Conservation (phyloP, 768 basidiomycete species). For the Dioszegia hungarica region DNA sequence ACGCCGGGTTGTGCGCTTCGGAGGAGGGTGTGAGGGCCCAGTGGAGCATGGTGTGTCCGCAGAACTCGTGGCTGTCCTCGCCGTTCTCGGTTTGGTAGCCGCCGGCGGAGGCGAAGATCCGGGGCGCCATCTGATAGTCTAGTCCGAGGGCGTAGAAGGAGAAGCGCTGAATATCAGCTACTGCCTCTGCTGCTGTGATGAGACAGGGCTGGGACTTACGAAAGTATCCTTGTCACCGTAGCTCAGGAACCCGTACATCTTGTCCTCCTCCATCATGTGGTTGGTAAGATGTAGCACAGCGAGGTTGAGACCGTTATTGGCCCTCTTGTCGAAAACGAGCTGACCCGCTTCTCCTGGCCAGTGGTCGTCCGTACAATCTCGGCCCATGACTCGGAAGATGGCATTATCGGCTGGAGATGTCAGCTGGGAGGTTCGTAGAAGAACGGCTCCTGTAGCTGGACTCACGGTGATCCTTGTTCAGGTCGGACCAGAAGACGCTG, state of each 20-base stretch:
- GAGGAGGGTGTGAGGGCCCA: constrained; percentile 42
- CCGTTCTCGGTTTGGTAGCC: constrained; percentile 42
- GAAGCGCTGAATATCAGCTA: constrained; percentile 35
- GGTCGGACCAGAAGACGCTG: constrained; percentile 53
- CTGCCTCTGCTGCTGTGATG: too few species aligned
- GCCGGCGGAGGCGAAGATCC: constrained; percentile 39
- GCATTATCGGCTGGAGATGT: constrained; percentile 49
- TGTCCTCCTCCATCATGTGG: constrained; percentile 46
- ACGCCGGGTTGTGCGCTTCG: constrained; percentile 18
- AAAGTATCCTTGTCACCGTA: constrained; percentile 51
- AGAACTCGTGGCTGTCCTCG: constrained; percentile 41
- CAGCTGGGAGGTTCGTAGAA: constrained; percentile 1
- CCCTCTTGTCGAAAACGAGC: constrained; percentile 51
- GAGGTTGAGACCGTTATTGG: constrained; percentile 51
- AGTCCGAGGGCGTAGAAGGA: constrained; percentile 50
- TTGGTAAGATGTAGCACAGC: constrained; percentile 50
- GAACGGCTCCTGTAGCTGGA: not conserved
- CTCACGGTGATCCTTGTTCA: constrained; percentile 51
- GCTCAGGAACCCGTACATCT: constrained; percentile 38
- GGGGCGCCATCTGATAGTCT: constrained; percentile 45
- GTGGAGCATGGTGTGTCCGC: constrained; percentile 47
- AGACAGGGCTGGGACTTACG: constrained; percentile 26
- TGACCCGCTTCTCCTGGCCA: constrained; percentile 51
- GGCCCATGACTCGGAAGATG: constrained; percentile 50
- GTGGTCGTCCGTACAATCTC: constrained; percentile 47